Base-by-base conservation (phyloP, 2,329 filamentous ascomycete genomes). In the Leptographium galeiforme region DNA sequence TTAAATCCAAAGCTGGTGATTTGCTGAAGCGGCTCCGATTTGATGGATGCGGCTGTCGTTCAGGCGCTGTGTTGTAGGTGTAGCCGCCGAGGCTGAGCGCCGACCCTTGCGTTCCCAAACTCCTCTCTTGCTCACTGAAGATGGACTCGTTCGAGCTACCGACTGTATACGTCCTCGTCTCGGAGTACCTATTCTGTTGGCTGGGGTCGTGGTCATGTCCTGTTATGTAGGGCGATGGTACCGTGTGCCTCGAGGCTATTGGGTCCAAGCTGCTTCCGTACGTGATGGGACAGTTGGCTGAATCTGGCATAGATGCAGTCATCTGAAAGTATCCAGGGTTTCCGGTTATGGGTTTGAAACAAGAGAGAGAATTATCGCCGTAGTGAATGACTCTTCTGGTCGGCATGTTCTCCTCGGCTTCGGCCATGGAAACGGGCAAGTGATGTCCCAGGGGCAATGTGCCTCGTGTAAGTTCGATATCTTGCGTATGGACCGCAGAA, bases 121-220 rank as follows among this genome's bases (percentile, higher is more conserved):
- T 11, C 14, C 32, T 34, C 32, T 48, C 48, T 52, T 61, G 62
- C 70, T 72, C 0, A 73, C 63, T 1, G 66, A 71, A 56, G 70
- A 51, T 51, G n/a, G 40, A 51, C 18, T 44, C 49, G 2, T 12
- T 32, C 13, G 32, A 10, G 30, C 39, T 5, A 2, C n/a, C 30
- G 30, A 36, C 44, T 14, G 13, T n/a, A 12, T 51, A 38, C 2
- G n/a, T 5, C 8, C 33, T 30, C 5, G 49, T 16, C 4, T 51
- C 40, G 5, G 49, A 12, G 33, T 34, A 19, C 8, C 8, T 8
- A 16, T 6, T 6, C 6, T 50, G 36, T 11, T n/a, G 34, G 19
- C 11, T 40, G 19, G 18, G 11, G 36, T 32, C 48, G 12, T 49
- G 48, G 8, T 19, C 36, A 30, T 40, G 34, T 8, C 36, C 34